These are phyloP conservation scores for Trichoderma simmonsii DNA, from an alignment of 2,329 filamentous ascomycete species.

Conservation along the genomic window DNA sequence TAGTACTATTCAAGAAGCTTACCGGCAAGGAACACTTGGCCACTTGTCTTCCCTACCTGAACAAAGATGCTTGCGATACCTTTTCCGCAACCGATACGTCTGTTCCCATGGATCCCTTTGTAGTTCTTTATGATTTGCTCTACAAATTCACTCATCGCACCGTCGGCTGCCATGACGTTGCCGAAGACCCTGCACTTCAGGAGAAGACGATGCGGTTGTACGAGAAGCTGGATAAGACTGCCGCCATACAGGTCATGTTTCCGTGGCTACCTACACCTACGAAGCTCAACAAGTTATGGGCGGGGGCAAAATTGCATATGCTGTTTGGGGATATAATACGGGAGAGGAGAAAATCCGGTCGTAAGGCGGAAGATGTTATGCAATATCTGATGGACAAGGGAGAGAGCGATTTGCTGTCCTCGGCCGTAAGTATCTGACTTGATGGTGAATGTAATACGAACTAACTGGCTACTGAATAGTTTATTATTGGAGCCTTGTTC, in stretches of 20 bases:
- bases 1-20: conserved; percentile 32
- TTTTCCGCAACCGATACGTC: neutral
- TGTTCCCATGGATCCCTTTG: conserved; percentile 46
- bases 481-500: conserved; percentile 53
- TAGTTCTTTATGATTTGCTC: conserved; percentile 50
- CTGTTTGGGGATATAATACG: conserved; percentile 48
- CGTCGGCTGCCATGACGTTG: conserved; percentile 52
- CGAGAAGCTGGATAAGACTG: conserved; percentile 44
- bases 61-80: conserved; percentile 36
- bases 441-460: neutral
- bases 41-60: conserved; percentile 39
- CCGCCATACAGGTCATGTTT: conserved; percentile 48
- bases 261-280: conserved; percentile 48
- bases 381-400: conserved; percentile 53
- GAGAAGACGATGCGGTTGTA: conserved; percentile 44
- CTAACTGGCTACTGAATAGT: conserved; percentile 29
- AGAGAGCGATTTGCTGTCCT: conserved; percentile 41
- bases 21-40: conserved; percentile 38
- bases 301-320: conserved; percentile 46
- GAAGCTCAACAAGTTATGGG: conserved; percentile 42
- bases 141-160: conserved; percentile 57
- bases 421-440: conserved; percentile 33
- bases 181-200: conserved; percentile 42
- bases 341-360: conserved; percentile 40
- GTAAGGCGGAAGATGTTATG: conserved; percentile 47